Evolutionary conservation across 139 green algal genomes (phyloP).

Genomic region (Volvox africanus): DNA sequence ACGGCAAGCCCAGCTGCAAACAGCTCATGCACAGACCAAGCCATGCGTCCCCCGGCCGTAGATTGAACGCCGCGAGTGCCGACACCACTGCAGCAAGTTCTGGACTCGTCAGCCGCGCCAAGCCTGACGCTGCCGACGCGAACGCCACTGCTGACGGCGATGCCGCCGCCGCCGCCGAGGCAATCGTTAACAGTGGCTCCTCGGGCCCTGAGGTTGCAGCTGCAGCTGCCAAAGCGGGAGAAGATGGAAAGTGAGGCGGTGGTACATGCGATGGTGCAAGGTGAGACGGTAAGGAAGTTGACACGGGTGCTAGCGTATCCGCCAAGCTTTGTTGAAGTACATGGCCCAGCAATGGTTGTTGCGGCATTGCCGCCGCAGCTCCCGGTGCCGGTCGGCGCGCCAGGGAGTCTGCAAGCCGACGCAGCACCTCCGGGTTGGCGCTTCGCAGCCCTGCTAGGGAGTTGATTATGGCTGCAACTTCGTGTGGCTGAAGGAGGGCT

Average conservation of each 20-base stretch:
- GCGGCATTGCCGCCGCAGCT: neutral
- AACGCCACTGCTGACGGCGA: no score
- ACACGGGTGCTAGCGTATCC: no score
- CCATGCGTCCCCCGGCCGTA: constrained; percentile 22
- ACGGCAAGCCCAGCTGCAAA: constrained; percentile 11
- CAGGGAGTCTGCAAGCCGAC: neutral
- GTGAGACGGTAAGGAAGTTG: no score
- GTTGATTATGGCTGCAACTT: neutral
- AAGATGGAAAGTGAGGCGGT: neutral
- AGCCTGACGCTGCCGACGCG: neutral
- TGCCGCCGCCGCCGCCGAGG: neutral
- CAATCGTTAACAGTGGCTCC: neutral
- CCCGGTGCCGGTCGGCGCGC: neutral
- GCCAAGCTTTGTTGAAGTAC: no score
- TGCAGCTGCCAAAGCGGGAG: neutral
- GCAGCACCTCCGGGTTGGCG: constrained; percentile 21
- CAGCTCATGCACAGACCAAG: neutral
- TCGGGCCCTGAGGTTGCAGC: neutral
- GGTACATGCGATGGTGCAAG: no score
- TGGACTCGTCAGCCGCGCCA: neutral
- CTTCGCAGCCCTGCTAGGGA: neutral
- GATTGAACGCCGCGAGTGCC: constrained; percentile 6
- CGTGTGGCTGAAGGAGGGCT: neutral
- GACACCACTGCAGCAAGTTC: neutral
- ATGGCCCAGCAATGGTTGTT: neutral